These are phyloP conservation scores for Coccinonectria pachysandricola DNA, from an alignment of 2,329 filamentous ascomycete species.

Conservation along the genomic window DNA sequence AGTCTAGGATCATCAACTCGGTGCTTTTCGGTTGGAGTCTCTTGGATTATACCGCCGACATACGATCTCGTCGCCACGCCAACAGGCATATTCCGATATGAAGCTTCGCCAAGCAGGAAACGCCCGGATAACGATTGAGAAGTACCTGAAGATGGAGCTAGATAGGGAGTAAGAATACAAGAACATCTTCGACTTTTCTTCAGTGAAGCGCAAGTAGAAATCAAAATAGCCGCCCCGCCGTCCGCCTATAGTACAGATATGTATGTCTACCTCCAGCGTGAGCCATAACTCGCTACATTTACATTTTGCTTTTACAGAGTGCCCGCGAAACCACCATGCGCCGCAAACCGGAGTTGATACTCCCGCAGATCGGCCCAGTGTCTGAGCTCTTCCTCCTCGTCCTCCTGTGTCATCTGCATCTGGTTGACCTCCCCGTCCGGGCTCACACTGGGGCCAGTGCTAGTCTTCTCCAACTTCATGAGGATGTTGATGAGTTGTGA, in stretches of 20 bases:
- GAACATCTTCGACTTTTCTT: too few species aligned
- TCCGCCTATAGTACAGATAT: too few species aligned
- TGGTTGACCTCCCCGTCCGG: constrained; percentile 21
- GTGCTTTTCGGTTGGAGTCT: constrained; percentile 10
- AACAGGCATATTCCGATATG: constrained; percentile 16
- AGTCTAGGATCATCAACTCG: constrained; percentile 12
- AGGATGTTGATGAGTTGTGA: constrained; percentile 64
- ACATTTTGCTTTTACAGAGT: constrained; percentile 11
- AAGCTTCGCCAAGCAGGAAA: constrained; percentile 2
- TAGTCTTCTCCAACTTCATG: constrained; percentile 60
- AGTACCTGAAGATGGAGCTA: too few species aligned
- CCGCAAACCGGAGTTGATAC: constrained; percentile 63
- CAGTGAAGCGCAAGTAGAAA: too few species aligned
- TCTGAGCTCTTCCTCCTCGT: constrained; percentile 66
- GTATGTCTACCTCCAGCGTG: too few species aligned
- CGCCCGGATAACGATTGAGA: too few species aligned
- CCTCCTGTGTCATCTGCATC: constrained; percentile 37
- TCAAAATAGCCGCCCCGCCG: too few species aligned
- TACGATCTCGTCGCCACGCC: too few species aligned
- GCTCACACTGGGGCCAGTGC: constrained; percentile 23
- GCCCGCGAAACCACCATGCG: constrained; percentile 46
- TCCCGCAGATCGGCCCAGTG: constrained; percentile 73
- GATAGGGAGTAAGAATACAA: too few species aligned
- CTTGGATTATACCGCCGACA: too few species aligned
- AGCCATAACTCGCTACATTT: too few species aligned